Conservation (phyloP, 768 basidiomycete species). For the Pleurotus citrinopileatus region DNA sequence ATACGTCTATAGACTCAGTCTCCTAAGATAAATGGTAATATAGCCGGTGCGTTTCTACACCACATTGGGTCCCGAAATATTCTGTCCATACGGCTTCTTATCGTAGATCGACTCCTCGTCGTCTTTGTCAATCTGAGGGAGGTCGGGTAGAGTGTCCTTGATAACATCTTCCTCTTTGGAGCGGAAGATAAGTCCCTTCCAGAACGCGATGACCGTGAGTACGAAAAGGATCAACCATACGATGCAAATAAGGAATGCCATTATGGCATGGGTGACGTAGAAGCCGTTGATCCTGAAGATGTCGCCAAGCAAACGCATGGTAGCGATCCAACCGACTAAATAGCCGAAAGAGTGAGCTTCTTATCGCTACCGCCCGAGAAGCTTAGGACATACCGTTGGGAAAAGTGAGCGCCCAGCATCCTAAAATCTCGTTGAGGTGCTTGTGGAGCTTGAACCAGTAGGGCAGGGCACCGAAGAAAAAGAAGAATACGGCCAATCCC, state of each 20-base stretch:
- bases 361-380: background rate
- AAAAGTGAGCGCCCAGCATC: conserved; percentile 48
- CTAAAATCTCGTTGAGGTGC: conserved; percentile 42
- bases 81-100: background rate
- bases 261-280: conserved; percentile 34
- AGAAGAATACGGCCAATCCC: conserved; percentile 46
- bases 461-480: conserved; percentile 40
- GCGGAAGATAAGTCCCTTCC: conserved; percentile 40
- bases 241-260: conserved; percentile 35
- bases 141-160: conserved; percentile 24
- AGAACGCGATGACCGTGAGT: conserved; percentile 38
- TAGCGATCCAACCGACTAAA: conserved; percentile 43
- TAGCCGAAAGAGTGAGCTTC: background rate
- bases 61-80: conserved; percentile 5
- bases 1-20: background rate
- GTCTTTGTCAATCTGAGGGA: background rate
- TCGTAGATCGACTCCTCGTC: conserved; percentile 7
- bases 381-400: conserved; percentile 34
- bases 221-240: conserved; percentile 40
- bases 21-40: background rate
- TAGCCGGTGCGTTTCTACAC: background rate
- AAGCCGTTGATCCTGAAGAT: conserved; percentile 39
- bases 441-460: conserved; percentile 51
- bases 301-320: conserved; percentile 37
- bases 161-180: conserved; percentile 41